Evolutionary conservation across 1,284 basidiomycete genomes (phyloP).

Genomic region (Malassezia arunalokei): DNA sequence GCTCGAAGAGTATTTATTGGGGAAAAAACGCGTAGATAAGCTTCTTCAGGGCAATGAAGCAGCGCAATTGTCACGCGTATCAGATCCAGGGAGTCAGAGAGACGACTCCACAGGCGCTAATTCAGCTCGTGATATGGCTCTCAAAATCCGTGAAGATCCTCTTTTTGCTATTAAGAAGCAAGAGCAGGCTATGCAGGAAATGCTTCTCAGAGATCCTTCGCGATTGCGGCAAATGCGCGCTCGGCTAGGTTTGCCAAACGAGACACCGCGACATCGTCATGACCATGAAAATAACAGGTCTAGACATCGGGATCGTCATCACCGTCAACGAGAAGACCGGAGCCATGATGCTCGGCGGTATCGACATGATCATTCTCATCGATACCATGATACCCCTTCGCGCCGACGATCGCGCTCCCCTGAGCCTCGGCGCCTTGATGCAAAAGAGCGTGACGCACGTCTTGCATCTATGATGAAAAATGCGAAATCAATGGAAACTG

Average conservation of each 20-base stretch:
- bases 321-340: background rate
- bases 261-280: background rate
- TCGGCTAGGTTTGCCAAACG: conserved; percentile 60
- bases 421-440: conserved; percentile 28
- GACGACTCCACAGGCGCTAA: conserved; percentile 52
- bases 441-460: conserved; percentile 61
- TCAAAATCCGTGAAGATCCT: conserved; percentile 92
- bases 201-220: conserved; percentile 78
- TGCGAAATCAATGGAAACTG: conserved; percentile 56
- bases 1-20: conserved; percentile 86
- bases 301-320: background rate
- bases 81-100: conserved; percentile 17
- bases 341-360: conserved; percentile 5
- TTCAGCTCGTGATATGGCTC: conserved; percentile 64
- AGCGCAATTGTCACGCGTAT: conserved; percentile 49
- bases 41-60: conserved; percentile 72
- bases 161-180: conserved; percentile 92
- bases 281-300: background rate
- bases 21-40: conserved; percentile 97
- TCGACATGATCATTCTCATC: conserved; percentile 7
- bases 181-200: conserved; percentile 82
- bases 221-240: conserved; percentile 56
- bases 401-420: conserved; percentile 20
- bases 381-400: conserved; percentile 18
- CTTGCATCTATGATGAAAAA: conserved; percentile 72